Conservation (phyloP, 768 basidiomycete species). For the Boletus bicolor region DNA sequence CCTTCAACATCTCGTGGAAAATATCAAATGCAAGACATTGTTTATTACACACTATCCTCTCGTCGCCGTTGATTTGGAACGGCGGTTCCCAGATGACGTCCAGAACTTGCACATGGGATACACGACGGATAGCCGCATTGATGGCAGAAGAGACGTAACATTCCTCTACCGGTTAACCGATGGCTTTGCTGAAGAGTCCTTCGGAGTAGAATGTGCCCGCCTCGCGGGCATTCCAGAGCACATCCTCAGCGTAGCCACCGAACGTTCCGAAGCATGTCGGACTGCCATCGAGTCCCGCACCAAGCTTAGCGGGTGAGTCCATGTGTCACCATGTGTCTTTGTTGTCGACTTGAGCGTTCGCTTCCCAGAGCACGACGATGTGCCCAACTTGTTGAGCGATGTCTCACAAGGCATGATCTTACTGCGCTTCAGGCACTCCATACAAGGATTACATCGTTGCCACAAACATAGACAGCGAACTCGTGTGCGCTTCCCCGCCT, state of each 20-base stretch:
- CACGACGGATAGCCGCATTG: slow-evolving; percentile 60
- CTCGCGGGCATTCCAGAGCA: slow-evolving; percentile 78
- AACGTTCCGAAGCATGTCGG: slow-evolving; percentile 55
- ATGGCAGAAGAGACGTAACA: slow-evolving; percentile 75
- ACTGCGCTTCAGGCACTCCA: slow-evolving; percentile 23
- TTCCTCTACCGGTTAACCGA: slow-evolving; percentile 78
- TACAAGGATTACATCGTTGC: slow-evolving; percentile 8
- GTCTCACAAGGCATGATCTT: slow-evolving; percentile 20
- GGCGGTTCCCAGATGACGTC: slow-evolving; percentile 55
- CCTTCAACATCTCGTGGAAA: slow-evolving; percentile 62
- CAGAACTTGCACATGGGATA: slow-evolving; percentile 89
- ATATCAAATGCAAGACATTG: slow-evolving; percentile 64
- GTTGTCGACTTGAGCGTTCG: background rate
- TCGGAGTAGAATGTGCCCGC: slow-evolving; percentile 89
- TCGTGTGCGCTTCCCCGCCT: background rate
- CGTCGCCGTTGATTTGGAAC: slow-evolving; percentile 66
- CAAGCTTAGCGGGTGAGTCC: slow-evolving; percentile 47
- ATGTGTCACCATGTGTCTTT: background rate
- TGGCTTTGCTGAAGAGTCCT: slow-evolving; percentile 80
- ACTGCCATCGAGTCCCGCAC: slow-evolving; percentile 47
- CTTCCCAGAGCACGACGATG: slow-evolving; percentile 28
- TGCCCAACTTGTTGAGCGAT: slow-evolving; percentile 26
- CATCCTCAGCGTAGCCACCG: slow-evolving; percentile 60
- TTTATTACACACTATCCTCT: slow-evolving; percentile 96
- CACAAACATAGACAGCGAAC: slow-evolving; percentile 4